Percentiles rank a stretch among this genome's conserved stretches.
These are phyloP conservation scores for Podaxis mareebaensis DNA, from an alignment of 768 basidiomycete species.

Conservation along the genomic window DNA sequence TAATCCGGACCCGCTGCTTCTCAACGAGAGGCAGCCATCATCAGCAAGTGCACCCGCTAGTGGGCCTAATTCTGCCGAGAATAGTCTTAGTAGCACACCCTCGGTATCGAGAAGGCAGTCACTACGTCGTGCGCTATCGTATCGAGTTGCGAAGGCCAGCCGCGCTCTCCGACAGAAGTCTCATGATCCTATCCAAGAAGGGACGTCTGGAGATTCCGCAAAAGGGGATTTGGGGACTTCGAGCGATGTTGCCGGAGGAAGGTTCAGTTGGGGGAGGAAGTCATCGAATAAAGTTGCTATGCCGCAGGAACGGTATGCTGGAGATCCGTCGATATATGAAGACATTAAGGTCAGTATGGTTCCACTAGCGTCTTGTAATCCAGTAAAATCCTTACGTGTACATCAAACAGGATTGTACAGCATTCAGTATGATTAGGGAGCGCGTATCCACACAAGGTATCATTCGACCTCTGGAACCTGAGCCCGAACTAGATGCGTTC, in stretches of 20 bases:
- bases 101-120: slow-evolving; percentile 18
- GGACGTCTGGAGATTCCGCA: background rate
- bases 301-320: slow-evolving; percentile 45
- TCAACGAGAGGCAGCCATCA: background rate
- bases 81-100: background rate
- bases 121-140: slow-evolving; percentile 26
- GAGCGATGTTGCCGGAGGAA: slow-evolving; percentile 37
- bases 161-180: slow-evolving; percentile 18
- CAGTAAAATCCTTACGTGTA: background rate
- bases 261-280: slow-evolving; percentile 19
- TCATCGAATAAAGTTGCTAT: slow-evolving; percentile 1
- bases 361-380: background rate
- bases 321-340: slow-evolving; percentile 60
- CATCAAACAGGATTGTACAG: slow-evolving; percentile 34
- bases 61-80: background rate
- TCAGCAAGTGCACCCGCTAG: background rate
- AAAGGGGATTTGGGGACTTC: slow-evolving; percentile 19
- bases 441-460: slow-evolving; percentile 80
- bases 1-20: background rate
- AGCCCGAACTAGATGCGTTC: slow-evolving; percentile 64
- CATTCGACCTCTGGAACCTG: slow-evolving; percentile 80
- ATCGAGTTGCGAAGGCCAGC: slow-evolving; percentile 19
- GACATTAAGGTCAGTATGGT: slow-evolving; percentile 41
- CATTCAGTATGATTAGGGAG: slow-evolving; percentile 84
- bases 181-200: slow-evolving; percentile 8